A percentile compares a stretch with the other conserved stretches of the same genome.
phyloP scores from a whole-genome alignment of 192 early-diverging fungal genomes.

The Ambispora gerdemannii region DNA sequence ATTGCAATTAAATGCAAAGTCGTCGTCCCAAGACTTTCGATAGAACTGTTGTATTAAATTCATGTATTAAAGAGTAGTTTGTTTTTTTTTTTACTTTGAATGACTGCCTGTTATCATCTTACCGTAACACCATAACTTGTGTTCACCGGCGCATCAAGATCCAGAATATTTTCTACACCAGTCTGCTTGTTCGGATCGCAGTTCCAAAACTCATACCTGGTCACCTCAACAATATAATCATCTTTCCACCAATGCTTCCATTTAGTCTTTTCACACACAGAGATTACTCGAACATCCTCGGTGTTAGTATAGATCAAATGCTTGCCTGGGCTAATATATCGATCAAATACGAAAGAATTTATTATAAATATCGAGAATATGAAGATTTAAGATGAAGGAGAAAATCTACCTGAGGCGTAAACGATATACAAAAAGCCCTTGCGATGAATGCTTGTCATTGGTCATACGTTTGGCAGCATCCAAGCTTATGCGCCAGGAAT shows the following conservation, averaged over 20 bases:
- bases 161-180: conserved; percentile 18
- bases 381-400: too few species aligned
- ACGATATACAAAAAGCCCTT: conserved; percentile 34
- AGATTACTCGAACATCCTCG: conserved; percentile 29
- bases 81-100: too few species aligned
- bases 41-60: conserved; percentile 23
- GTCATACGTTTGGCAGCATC: conserved; percentile 34
- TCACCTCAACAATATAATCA: conserved; percentile 40
- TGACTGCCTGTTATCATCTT: too few species aligned
- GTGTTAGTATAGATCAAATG: conserved; percentile 33
- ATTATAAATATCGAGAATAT: too few species aligned
- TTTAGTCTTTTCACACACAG: conserved; percentile 37
- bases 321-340: conserved; percentile 22
- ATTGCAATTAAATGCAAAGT: conserved; percentile 37
- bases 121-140: conserved; percentile 23
- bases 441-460: conserved; percentile 32
- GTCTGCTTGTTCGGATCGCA: neutral
- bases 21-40: conserved; percentile 39
- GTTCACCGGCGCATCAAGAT: neutral
- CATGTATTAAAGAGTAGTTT: too few species aligned
- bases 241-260: conserved; percentile 41
- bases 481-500: conserved; percentile 40
- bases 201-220: conserved; percentile 43
- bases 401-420: conserved; percentile 34
- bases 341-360: neutral